These are phyloP conservation scores for Chlorella sp. DNA, from an alignment of 139 green algal species.

Conservation along the genomic window DNA sequence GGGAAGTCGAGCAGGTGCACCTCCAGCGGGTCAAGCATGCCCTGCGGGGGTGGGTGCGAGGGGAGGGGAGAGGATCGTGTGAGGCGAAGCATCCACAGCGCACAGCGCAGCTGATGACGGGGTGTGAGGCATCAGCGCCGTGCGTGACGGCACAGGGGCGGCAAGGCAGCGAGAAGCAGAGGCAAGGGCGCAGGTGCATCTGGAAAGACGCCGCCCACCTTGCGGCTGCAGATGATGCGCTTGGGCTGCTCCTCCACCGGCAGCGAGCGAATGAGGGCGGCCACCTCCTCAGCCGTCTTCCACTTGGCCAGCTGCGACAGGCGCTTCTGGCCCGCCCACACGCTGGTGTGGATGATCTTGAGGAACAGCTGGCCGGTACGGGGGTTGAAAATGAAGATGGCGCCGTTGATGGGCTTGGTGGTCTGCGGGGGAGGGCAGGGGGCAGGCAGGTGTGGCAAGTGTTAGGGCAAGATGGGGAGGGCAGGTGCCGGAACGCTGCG, in stretches of 20 bases:
- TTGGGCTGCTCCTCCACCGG: slow-evolving; percentile 99
- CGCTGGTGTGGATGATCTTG: slow-evolving; percentile 99
- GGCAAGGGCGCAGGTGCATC: not conserved
- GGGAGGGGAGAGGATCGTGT: not conserved
- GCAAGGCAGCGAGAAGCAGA: not conserved
- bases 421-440: slow-evolving; percentile 10
- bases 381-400: slow-evolving; percentile 99
- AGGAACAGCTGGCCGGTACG: slow-evolving; percentile 97
- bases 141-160: too few relatives aligned
- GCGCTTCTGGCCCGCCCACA: slow-evolving; percentile 99
- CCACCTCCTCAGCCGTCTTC: slow-evolving; percentile 99
- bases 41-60: slow-evolving; percentile 37
- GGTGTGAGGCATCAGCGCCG: too few relatives aligned
- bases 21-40: slow-evolving; percentile 99
- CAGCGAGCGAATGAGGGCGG: slow-evolving; percentile 93
- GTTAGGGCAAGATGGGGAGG: not conserved
- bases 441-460: not conserved
- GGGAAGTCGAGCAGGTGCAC: slow-evolving; percentile 99
- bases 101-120: too few relatives aligned
- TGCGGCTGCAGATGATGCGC: slow-evolving; percentile 99
- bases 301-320: slow-evolving; percentile 98
- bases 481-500: not conserved
- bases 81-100: not conserved
- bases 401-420: slow-evolving; percentile 73
- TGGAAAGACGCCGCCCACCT: slow-evolving; percentile 43